phyloP scores from a whole-genome alignment of 1,284 basidiomycete species.

The Rhodotorula sp. region DNA sequence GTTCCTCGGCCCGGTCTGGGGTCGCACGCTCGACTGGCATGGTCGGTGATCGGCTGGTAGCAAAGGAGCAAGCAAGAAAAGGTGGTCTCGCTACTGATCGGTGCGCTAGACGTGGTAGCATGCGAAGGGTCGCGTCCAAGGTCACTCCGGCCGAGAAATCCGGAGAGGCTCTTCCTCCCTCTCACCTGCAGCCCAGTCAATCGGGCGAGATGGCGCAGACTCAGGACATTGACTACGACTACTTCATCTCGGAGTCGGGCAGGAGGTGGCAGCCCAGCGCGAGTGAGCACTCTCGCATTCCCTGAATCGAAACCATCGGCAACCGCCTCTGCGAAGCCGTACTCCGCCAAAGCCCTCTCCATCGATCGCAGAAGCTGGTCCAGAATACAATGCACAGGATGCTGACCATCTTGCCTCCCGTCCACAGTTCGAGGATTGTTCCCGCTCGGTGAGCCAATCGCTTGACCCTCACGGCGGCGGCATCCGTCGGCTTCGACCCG shows the following conservation, averaged over 20 bases:
- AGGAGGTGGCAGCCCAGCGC: slow-evolving; percentile 44
- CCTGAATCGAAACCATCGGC: not conserved
- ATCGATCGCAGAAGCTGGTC: not conserved
- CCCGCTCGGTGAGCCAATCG: slow-evolving; percentile 54
- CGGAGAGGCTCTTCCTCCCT: no score
- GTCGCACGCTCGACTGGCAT: slow-evolving; percentile 28
- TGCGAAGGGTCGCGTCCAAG: not conserved
- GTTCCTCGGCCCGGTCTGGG: slow-evolving; percentile 49
- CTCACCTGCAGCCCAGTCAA: not conserved
- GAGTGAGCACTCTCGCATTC: slow-evolving; percentile 38
- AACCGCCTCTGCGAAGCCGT: no score
- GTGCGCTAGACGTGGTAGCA: not conserved
- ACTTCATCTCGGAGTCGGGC: slow-evolving; percentile 43
- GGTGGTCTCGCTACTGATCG: not conserved
- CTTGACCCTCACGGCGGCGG: not conserved
- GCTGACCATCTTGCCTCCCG: not conserved
- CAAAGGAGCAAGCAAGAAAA: not conserved
- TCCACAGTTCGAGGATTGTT: slow-evolving; percentile 60
- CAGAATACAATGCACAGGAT: not conserved
- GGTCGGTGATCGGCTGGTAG: not conserved
- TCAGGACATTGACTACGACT: slow-evolving; percentile 36
- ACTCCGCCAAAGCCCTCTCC: no score
- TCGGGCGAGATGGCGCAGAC: not conserved
- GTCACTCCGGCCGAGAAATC: not conserved
- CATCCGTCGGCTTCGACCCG: not conserved